phyloP scores from a whole-genome alignment of 2,329 filamentous ascomycete species.

The Ophiocordyceps camponoti-saundersi region DNA sequence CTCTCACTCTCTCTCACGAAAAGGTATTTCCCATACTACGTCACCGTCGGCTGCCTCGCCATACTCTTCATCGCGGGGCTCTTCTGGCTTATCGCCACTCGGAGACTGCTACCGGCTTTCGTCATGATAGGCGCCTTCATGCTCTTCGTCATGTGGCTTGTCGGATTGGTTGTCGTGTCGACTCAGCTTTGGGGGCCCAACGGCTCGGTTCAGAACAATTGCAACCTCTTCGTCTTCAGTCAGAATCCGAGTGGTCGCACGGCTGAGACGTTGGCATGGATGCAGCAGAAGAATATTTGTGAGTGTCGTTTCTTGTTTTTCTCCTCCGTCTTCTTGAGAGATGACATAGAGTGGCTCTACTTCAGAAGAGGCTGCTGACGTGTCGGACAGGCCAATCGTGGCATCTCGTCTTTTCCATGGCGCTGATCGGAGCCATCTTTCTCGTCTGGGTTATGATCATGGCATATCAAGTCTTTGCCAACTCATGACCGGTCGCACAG shows the following conservation, averaged over 20 bases:
- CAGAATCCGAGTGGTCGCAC: conserved; percentile 31
- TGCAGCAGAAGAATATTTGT: conserved; percentile 48
- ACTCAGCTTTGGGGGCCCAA: conserved; percentile 46
- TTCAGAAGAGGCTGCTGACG: neutral
- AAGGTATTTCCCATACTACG: conserved; percentile 53
- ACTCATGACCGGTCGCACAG: conserved; percentile 12
- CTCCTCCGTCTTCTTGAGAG: too few species aligned
- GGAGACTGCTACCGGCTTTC: conserved; percentile 42
- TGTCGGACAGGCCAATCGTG: conserved; percentile 35
- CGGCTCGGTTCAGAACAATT: conserved; percentile 41
- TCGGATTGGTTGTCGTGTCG: conserved; percentile 43
- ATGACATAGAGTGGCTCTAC: too few species aligned
- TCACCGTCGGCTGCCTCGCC: conserved; percentile 39
- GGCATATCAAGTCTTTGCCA: conserved; percentile 45
- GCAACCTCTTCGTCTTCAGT: conserved; percentile 39
- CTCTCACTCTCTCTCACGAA: too few species aligned
- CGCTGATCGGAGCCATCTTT: conserved; percentile 40
- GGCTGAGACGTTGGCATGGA: conserved; percentile 40
- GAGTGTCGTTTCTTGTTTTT: conserved; percentile 15
- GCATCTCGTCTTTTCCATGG: conserved; percentile 48
- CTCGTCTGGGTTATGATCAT: conserved; percentile 54
- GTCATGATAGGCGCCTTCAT: conserved; percentile 49
- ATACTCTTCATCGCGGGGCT: conserved; percentile 50
- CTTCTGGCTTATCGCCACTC: conserved; percentile 43
- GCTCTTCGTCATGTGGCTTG: conserved; percentile 50